Base-by-base conservation (phyloP, 305 asterid genomes). In the Fraxinus xanthoxyloides region DNA sequence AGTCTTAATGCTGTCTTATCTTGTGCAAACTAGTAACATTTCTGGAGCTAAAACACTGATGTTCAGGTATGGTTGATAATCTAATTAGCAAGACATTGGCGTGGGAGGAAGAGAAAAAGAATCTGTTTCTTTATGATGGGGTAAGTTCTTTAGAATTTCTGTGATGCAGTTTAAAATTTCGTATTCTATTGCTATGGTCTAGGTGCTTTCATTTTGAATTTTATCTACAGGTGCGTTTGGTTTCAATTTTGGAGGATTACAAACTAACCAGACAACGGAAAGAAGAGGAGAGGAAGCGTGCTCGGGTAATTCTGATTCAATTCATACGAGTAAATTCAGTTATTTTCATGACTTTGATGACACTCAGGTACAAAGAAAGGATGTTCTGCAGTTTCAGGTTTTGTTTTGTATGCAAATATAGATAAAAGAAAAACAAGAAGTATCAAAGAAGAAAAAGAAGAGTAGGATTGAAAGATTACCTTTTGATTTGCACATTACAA, bases 71-170 rank as follows among this genome's bases (percentile, higher is more conserved):
- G 91, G 97, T 95, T 38, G 95, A 91, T 48, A 92, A 84, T 86
- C 85, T 95, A 85, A 91, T 95, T 74, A 85, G 81, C 90, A 91
- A 89, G 92, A 90, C 97, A 5, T 80, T 92, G 67, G 87, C 93
- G 10, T 95, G 98, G 97, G 99, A 95, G 89, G 84, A 92, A 51
- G 97, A 95, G 90, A 94, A 89, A 77, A 91, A 87, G 84, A 92
- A 91, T 85, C 80, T 84, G 85, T 94, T 94, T 87, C 92, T 95
- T 38, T 95, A 95, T 80, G 97, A 95, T 76, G 97, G 97, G 91
- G 99, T 95, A 89, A 86, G 98, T 87, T 78, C 65, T 77, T 78
- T 13, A 77, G 40, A 43, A 3, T 7, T 21, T 21, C 67, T 82
- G 34, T 69, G 56, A 65, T 12, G 72, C 84, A 19, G 76, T 79